Evolutionary conservation across 129 eudicot species (phyloP), one percentile per base, ranked within the genome.

Genomic region (Artemisia argyi): DNA sequence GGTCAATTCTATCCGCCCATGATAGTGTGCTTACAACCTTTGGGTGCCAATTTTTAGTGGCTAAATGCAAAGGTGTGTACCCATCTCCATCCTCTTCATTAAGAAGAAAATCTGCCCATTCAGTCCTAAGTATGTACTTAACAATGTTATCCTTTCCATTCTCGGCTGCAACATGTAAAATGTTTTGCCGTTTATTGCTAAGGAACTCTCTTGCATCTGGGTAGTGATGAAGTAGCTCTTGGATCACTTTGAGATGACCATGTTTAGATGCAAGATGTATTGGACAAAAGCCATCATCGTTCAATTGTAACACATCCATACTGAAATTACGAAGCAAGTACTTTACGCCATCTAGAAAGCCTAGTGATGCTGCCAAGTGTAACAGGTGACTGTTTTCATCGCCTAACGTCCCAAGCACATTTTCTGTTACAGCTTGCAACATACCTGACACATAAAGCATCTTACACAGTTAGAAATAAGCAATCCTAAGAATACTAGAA

Each of bases 1-100:
- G 71, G 24, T 57, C 70, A 15, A 78, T 79, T 46, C 76, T 69
- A 20, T 39, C 49, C 17, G 78, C 85, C 80, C 81, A 57, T 17
- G 78, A 76, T 39, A 86, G 76, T 15, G 66, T 17, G 56, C 63
- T 70, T 1, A 83, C 85, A 61, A 86, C 24, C 72, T 61, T 80
- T 2, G 91, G 81, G 72, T 75, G 82, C 75, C 83, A 62, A 26
- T 77, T 50, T 16, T 61, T 61, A 15, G 92, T 83, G 30, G 92
- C 88, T 61, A 83, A 22, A 71, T 86, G 86, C 47, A 86, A 66
- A 30, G 91, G 84, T 14, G 91, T 86, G 74, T 76, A 75, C 7
- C 88, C 91, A 75, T 78, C 76, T 14, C 18, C 14, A 16, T 86
- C 91, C 56, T 69, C 77, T 53, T 80, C 88, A 11, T 86, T 86